A percentile compares a stretch with the other conserved stretches of the same genome.
Conservation (phyloP, 116 monocot genomes). For the Dioscorea cayenensis region DNA sequence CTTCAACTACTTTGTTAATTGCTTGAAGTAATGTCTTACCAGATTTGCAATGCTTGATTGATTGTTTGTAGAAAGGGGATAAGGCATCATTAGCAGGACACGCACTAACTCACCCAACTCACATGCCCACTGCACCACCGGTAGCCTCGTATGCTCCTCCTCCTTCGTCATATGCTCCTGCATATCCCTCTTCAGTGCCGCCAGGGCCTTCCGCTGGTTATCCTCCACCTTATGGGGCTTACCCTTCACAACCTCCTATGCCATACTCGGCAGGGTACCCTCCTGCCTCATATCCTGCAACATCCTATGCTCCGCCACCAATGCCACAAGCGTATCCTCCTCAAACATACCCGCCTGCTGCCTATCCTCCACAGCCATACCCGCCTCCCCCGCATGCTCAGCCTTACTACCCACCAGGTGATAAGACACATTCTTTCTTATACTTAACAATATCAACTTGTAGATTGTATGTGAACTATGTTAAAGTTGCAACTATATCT, state of each 20-base stretch:
- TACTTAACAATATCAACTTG: no score
- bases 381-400: constrained; percentile 20
- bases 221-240: constrained; percentile 14
- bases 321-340: constrained; percentile 13
- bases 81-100: not conserved
- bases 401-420: constrained; percentile 30
- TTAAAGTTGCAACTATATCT: no score
- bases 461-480: no score
- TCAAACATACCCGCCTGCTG: constrained; percentile 9
- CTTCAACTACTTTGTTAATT: not conserved
- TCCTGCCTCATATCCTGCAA: constrained; percentile 2
- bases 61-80: not conserved
- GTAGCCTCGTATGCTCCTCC: not conserved
- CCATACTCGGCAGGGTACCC: constrained; percentile 10
- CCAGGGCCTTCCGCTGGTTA: constrained; percentile 8
- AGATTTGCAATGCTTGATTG: not conserved
- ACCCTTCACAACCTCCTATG: constrained; percentile 7
- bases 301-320: constrained; percentile 15
- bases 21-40: not conserved
- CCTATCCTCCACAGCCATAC: constrained; percentile 39
- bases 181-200: not conserved
- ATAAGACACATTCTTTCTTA: not conserved
- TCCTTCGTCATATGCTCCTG: constrained; percentile 8
- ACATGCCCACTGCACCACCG: constrained; percentile 3
- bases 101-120: not conserved